Base-by-base conservation (phyloP, 306 rosid species). In the Trifolium pratense region DNA sequence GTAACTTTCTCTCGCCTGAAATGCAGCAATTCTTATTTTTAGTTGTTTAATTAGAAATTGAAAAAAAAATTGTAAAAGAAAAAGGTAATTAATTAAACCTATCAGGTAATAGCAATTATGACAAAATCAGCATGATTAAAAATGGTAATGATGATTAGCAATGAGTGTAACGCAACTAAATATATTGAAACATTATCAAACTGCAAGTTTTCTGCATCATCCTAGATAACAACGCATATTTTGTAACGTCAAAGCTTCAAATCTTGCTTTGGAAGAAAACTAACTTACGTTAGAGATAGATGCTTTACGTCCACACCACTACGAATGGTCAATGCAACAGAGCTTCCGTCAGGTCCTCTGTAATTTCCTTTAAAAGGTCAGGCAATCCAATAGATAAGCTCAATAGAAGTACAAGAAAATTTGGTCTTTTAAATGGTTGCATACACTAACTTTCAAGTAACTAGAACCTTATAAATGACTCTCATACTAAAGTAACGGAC, bases 271-370 rank as follows among this genome's bases (percentile, higher is more conserved):
- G 29, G 60, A 66, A 39, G 16, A 57, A 71, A 63, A 73, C 32
- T 43, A 75, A 65, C 95, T 89, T 78, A 91, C 99, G 26, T 77
- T 55, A 94, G 80, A 72, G 75, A 79, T 51, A 94, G 73, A 76
- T 83, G 86, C 88, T 88, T 94, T 73, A 83, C 75, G 45, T 89
- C 94, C 29, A 79, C 71, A 64, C 99, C 97, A 84, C 92, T 91
- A 25, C 71, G 86, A 84, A 94, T 79, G 15, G 96, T 88, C 83
- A 94, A 82, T 70, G 87, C 84, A 81, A 94, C 95, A 10, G 86
- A 68, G 85, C 93, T 94, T 80, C 99, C 96, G 75, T 91, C 95
- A 42, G 96, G 74, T 68, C 99, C 99, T 88, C 99, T 94, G 88
- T 32, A 76, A 69, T 63, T 83, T 70, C 31, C 60, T 80, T 79